Evolutionary conservation across 1,139 yeast genomes (phyloP).

Genomic region (Yamadazyma membranifaciens): DNA sequence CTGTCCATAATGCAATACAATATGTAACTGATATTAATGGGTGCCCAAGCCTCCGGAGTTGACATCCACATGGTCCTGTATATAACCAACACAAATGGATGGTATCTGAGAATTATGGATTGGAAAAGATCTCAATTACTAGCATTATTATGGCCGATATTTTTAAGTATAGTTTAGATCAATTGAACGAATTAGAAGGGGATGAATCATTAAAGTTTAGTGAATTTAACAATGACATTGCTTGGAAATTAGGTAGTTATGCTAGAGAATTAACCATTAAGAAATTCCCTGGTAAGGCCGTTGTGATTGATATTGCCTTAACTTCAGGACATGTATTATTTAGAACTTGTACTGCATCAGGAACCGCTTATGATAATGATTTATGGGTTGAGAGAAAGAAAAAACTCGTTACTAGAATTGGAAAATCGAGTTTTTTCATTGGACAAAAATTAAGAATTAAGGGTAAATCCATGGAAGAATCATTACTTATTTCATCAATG

Average conservation of each 20-base stretch:
- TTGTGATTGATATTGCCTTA: conserved; percentile 52
- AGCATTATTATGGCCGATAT: conserved; percentile 3
- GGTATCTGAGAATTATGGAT: not conserved
- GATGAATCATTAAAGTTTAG: conserved; percentile 19
- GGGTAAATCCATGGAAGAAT: conserved; percentile 32
- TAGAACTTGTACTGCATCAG: conserved; percentile 45
- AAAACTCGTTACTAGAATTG: conserved; percentile 50
- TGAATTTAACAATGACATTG: conserved; percentile 27
- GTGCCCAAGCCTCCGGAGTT: too few species aligned
- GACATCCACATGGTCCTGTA: too few species aligned
- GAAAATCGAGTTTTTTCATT: conserved; percentile 52
- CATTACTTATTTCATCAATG: conserved; percentile 37
- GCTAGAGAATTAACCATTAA: conserved; percentile 28
- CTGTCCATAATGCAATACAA: too few species aligned
- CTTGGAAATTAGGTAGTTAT: conserved; percentile 36
- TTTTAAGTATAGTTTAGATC: conserved; percentile 11
- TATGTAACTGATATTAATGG: too few species aligned
- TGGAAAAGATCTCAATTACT: not conserved
- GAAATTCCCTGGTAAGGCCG: conserved; percentile 24
- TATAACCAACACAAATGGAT: too few species aligned
- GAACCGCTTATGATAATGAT: conserved; percentile 53
- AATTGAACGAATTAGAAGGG: conserved; percentile 19
- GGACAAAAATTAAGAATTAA: conserved; percentile 45
- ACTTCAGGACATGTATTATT: conserved; percentile 52
- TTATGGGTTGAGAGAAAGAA: conserved; percentile 58